Evolutionary conservation across 495 filamentous ascomycete species (phyloP).

Genomic region (Rostrohypoxylon terebratum): DNA sequence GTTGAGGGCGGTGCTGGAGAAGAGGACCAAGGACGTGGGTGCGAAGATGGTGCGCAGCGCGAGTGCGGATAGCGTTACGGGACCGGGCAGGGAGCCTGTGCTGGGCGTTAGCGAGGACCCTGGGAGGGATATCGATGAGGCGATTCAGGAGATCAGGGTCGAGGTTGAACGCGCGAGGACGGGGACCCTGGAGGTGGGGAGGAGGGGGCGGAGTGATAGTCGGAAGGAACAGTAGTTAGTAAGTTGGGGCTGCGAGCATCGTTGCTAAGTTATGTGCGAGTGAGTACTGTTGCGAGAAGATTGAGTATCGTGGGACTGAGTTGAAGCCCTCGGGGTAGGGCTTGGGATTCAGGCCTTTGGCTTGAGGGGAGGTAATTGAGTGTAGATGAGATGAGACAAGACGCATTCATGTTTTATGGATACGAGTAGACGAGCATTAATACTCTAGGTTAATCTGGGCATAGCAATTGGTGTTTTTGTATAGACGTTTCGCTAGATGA

Average conservation of each 20-base stretch:
- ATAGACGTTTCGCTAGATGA: no score
- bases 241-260: background rate
- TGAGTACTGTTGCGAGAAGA: background rate
- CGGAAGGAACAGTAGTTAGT: slow-evolving; percentile 22
- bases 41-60: slow-evolving; percentile 49
- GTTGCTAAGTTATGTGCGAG: background rate
- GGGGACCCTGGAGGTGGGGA: background rate
- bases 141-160: slow-evolving; percentile 76
- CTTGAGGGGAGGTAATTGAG: background rate
- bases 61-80: slow-evolving; percentile 55
- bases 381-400: background rate
- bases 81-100: slow-evolving; percentile 62
- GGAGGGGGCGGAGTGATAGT: background rate
- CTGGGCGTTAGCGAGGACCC: slow-evolving; percentile 85
- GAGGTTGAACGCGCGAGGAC: slow-evolving; percentile 67
- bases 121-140: slow-evolving; percentile 80
- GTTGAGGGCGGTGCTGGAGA: slow-evolving; percentile 69
- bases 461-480: no score
- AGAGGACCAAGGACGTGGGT: slow-evolving; percentile 54
- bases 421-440: background rate
- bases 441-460: background rate
- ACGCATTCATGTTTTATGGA: background rate
- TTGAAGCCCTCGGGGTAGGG: background rate
- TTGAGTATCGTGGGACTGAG: background rate
- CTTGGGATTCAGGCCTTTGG: background rate